Evolutionary conservation across 2,329 filamentous ascomycete species (phyloP).

Genomic region (Aureobasidium uvarum): DNA sequence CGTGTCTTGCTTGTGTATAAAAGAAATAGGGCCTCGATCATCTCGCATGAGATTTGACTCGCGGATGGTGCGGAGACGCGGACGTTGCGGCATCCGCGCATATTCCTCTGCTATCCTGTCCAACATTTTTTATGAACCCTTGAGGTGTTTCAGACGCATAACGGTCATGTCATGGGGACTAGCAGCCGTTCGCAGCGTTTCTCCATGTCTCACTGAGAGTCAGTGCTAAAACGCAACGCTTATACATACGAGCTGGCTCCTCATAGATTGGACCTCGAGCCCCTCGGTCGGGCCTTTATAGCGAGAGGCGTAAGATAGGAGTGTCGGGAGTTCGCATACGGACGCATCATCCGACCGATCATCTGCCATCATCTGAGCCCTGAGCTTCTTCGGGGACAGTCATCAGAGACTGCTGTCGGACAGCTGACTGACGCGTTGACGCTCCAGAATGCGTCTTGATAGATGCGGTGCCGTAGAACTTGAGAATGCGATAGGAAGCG

Average conservation of each 20-base stretch:
- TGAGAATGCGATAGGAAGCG: background rate
- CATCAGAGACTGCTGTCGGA: background rate
- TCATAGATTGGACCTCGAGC: background rate
- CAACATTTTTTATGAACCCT: background rate
- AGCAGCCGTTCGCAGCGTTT: background rate
- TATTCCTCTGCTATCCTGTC: background rate
- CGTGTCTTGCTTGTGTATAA: background rate
- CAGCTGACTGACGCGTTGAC: background rate
- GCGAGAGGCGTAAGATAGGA: background rate
- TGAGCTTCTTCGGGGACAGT: background rate
- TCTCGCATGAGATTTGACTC: background rate
- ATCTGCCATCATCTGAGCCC: background rate
- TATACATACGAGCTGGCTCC: conserved; percentile 1
- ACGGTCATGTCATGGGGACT: background rate
- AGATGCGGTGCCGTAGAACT: background rate
- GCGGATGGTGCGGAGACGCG: background rate
- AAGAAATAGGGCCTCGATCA: background rate
- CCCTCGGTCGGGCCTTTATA: background rate
- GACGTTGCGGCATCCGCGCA: background rate
- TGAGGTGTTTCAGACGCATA: background rate
- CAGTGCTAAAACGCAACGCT: background rate
- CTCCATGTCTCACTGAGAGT: background rate
- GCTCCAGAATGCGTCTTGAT: background rate
- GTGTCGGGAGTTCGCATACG: background rate
- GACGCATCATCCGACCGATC: background rate